Conservation (phyloP, 129 eudicot species). For the Artemisia annua region DNA sequence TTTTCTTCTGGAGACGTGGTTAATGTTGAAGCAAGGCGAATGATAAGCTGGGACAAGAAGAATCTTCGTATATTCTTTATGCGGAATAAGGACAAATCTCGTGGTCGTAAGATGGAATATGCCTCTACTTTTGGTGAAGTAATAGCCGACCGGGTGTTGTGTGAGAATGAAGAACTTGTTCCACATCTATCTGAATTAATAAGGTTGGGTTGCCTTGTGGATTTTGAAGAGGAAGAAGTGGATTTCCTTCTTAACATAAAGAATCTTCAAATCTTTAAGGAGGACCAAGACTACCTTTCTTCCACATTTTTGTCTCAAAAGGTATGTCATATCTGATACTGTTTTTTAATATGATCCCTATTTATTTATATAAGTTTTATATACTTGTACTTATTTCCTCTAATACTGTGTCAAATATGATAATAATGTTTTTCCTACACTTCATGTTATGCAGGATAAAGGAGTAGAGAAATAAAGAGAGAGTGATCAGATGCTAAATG, state of each 20-base stretch:
- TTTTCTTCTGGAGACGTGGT: conserved; percentile 36
- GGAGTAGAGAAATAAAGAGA: too few species aligned
- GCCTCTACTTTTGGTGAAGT: conserved; percentile 43
- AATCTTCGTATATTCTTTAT: conserved; percentile 16
- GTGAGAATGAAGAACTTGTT: conserved; percentile 50
- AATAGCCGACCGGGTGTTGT: conserved; percentile 45
- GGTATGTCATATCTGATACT: conserved; percentile 24
- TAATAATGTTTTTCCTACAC: too few species aligned
- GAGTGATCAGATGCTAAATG: too few species aligned
- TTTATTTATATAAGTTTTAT: too few species aligned
- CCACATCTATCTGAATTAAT: conserved; percentile 43
- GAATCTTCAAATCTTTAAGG: conserved; percentile 47
- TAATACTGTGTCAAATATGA: too few species aligned
- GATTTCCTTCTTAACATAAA: conserved; percentile 43
- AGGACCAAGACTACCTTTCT: conserved; percentile 48
- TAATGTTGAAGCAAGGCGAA: conserved; percentile 30
- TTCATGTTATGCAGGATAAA: too few species aligned
- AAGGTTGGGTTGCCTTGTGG: conserved; percentile 47
- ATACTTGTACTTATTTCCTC: too few species aligned
- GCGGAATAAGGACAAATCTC: conserved; percentile 33
- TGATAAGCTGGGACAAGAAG: conserved; percentile 57
- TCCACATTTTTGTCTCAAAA: conserved; percentile 34
- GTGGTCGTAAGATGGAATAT: conserved; percentile 40
- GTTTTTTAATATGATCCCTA: too few species aligned
- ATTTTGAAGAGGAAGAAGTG: conserved; percentile 55